Percentiles rank a stretch among this genome's conserved stretches.
phyloP scores from a whole-genome alignment of 345 rosid genomes.

The Brassica cretica region DNA sequence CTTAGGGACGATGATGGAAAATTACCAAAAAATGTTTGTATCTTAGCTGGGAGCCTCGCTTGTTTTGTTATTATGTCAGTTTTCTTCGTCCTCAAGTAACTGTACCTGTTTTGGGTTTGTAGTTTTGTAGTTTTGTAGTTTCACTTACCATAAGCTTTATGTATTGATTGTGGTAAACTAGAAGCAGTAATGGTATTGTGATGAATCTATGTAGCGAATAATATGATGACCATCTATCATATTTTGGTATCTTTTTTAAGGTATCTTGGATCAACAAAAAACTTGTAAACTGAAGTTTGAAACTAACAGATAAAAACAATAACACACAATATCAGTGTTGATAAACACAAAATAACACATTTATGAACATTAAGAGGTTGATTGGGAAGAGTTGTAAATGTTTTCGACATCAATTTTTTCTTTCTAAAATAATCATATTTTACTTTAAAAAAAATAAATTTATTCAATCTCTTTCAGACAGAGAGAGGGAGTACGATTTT shows the following conservation, averaged over 20 bases:
- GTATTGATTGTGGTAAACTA: neutral
- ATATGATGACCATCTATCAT: neutral
- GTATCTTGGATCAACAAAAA: neutral
- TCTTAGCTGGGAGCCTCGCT: slow-evolving; percentile 38
- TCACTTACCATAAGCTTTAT: neutral
- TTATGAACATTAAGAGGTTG: too few relatives aligned
- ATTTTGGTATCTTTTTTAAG: neutral
- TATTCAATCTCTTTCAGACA: too few relatives aligned
- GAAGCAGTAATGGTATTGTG: neutral
- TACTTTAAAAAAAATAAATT: too few relatives aligned
- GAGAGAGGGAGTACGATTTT: too few relatives aligned
- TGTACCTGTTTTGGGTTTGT: neutral
- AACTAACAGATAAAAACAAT: neutral
- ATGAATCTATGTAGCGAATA: neutral
- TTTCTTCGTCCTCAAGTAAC: slow-evolving; percentile 21
- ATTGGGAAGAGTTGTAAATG: too few relatives aligned
- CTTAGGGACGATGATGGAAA: slow-evolving; percentile 59
- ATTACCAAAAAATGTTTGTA: slow-evolving; percentile 38
- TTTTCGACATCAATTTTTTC: too few relatives aligned
- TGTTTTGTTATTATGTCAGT: slow-evolving; percentile 28
- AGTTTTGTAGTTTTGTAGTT: neutral
- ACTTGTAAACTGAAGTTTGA: neutral
- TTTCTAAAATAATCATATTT: too few relatives aligned
- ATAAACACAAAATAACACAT: too few relatives aligned
- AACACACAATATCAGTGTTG: neutral